These are phyloP conservation scores for Euphrasia confusa DNA, from an alignment of 257 asterid genomes.

Conservation along the genomic window DNA sequence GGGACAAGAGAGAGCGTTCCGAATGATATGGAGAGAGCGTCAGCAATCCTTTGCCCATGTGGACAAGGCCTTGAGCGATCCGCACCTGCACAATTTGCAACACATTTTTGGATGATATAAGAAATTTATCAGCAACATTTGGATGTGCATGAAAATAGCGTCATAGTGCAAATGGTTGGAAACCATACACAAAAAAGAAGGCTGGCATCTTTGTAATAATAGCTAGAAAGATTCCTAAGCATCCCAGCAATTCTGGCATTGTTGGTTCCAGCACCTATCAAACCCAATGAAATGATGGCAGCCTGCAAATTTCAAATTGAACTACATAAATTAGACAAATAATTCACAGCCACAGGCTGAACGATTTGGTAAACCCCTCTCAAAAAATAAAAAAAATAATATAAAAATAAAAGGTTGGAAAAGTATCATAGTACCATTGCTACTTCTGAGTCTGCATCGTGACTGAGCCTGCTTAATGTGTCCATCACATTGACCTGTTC, in stretches of 20 bases:
- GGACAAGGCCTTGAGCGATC: conserved; percentile 94
- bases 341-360: neutral
- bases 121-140: neutral
- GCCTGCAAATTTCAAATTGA: conserved; percentile 46
- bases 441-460: conserved; percentile 93
- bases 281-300: conserved; percentile 79
- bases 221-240: conserved; percentile 96
- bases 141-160: conserved; percentile 1
- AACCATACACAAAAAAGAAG: conserved; percentile 81
- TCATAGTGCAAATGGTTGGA: conserved; percentile 1
- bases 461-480: conserved; percentile 98
- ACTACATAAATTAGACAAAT: conserved; percentile 9
- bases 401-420: neutral
- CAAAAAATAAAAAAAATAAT: neutral
- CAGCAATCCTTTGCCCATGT: conserved; percentile 83
- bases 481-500: conserved; percentile 96
- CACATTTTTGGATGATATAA: neutral
- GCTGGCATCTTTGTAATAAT: conserved; percentile 94
- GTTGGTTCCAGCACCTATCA: conserved; percentile 98
- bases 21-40: conserved; percentile 91
- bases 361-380: neutral
- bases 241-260: conserved; percentile 98
- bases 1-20: conserved; percentile 70
- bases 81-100: conserved; percentile 60
- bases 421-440: conserved; percentile 61